phyloP scores from a whole-genome alignment of 1,284 basidiomycete species.

The Dichomitus squalens region DNA sequence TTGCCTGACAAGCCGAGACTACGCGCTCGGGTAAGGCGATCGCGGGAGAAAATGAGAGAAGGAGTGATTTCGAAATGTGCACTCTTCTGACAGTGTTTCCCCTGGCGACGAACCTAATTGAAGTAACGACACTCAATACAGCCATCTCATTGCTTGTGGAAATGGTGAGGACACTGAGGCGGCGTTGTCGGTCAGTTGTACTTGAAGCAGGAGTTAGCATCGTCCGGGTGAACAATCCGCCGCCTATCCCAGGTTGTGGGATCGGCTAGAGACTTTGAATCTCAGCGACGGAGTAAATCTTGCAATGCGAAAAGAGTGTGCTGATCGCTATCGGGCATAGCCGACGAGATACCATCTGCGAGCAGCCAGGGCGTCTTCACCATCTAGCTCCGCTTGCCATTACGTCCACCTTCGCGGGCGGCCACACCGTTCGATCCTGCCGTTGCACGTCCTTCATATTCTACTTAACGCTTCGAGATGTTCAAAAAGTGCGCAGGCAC shows the following conservation, averaged over 20 bases:
- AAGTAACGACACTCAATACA: background rate
- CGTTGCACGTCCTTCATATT: background rate
- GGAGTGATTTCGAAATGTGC: background rate
- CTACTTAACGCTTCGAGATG: slow-evolving; percentile 25
- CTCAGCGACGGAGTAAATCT: background rate
- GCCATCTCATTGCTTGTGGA: too few relatives aligned
- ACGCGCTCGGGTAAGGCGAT: background rate
- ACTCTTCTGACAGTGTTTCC: background rate
- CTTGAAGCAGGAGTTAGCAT: too few relatives aligned
- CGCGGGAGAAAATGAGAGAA: background rate
- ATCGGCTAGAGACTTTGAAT: background rate
- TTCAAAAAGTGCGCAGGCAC: slow-evolving; percentile 57
- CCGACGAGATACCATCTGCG: background rate
- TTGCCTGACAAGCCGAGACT: background rate
- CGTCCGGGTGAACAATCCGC: too few relatives aligned
- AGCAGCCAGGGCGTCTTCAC: background rate
- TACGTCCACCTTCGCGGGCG: background rate
- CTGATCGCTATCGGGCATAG: background rate
- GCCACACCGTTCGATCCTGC: background rate
- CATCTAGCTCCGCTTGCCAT: background rate
- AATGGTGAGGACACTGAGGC: too few relatives aligned
- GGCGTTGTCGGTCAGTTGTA: too few relatives aligned
- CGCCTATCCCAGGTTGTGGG: background rate
- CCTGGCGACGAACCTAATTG: background rate
- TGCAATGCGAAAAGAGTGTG: background rate